phyloP scores from a whole-genome alignment of 371 early-diverging fungal genomes.

The Mortierella sp. region DNA sequence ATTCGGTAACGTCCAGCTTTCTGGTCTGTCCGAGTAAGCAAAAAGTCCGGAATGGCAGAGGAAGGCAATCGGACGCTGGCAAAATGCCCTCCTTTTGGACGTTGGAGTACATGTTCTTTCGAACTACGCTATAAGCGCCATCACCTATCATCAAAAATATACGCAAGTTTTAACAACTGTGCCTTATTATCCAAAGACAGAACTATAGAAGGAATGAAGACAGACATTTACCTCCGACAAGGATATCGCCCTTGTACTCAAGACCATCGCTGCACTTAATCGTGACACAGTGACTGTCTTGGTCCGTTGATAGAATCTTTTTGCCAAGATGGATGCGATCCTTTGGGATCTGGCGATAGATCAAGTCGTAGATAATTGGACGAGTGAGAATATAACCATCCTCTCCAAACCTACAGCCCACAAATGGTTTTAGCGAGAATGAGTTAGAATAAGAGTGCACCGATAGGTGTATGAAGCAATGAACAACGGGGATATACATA shows the following conservation, averaged over 20 bases:
- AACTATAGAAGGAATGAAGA: not conserved
- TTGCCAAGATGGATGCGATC: slow-evolving; percentile 26
- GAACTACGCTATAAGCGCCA: slow-evolving; percentile 29
- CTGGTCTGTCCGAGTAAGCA: slow-evolving; percentile 20
- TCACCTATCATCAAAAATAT: slow-evolving; percentile 7
- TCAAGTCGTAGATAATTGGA: slow-evolving; percentile 20
- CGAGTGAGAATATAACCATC: slow-evolving; percentile 25
- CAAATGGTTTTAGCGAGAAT: not conserved
- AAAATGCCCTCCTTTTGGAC: slow-evolving; percentile 6
- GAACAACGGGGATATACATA: slow-evolving; percentile 12
- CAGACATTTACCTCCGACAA: slow-evolving; percentile 16
- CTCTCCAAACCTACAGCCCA: slow-evolving; percentile 17
- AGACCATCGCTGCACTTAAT: slow-evolving; percentile 13
- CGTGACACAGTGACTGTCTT: slow-evolving; percentile 2
- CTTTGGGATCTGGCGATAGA: slow-evolving; percentile 25
- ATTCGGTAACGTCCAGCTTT: slow-evolving; percentile 10
- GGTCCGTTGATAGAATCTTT: slow-evolving; percentile 17
- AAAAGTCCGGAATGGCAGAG: slow-evolving; percentile 10
- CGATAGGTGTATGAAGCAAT: not conserved
- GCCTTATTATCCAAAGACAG: not conserved
- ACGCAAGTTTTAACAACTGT: not conserved
- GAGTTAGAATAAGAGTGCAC: not conserved
- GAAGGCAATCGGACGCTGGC: slow-evolving; percentile 12
- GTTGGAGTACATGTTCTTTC: slow-evolving; percentile 12
- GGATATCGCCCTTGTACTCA: slow-evolving; percentile 19